Evolutionary conservation across 1,284 basidiomycete genomes (phyloP).

Genomic region (Boletus smithii): DNA sequence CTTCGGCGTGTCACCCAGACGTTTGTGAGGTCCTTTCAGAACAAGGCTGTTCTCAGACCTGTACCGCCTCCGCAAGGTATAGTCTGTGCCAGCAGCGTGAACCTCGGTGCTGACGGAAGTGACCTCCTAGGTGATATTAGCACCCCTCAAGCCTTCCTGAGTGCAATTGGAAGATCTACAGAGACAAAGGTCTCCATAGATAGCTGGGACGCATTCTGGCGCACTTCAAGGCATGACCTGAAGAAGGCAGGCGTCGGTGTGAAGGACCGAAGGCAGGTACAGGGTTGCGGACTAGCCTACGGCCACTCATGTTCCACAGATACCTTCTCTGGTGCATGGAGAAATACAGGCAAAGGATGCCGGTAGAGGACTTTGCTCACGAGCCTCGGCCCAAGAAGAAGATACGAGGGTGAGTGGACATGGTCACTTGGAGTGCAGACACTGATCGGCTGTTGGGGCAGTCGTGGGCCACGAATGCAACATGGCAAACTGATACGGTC

Average conservation of each 20-base stretch:
- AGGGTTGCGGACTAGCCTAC: not conserved
- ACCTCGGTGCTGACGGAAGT: constrained; percentile 12
- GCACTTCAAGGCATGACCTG: constrained; percentile 51
- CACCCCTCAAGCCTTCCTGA: constrained; percentile 62
- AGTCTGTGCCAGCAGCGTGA: not conserved
- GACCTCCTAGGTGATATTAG: constrained; percentile 39
- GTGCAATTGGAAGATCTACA: constrained; percentile 63
- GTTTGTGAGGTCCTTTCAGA: constrained; percentile 40
- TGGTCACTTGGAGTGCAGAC: not conserved
- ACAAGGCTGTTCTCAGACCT: constrained; percentile 37
- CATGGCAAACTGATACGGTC: constrained; percentile 73
- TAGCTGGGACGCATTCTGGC: constrained; percentile 70
- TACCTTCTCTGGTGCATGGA: constrained; percentile 83
- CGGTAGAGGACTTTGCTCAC: constrained; percentile 60
- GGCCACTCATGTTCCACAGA: constrained; percentile 36
- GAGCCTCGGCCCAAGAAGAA: constrained; percentile 67
- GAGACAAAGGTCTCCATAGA: constrained; percentile 61
- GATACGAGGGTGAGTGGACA: constrained; percentile 61
- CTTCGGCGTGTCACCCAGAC: constrained; percentile 18
- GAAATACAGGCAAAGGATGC: constrained; percentile 61
- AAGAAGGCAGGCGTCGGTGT: constrained; percentile 63
- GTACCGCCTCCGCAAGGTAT: constrained; percentile 24
- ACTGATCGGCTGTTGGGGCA: constrained; percentile 21
- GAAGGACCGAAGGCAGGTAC: constrained; percentile 57
- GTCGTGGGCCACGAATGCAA: constrained; percentile 66